These are phyloP conservation scores for Albizia julibrissin DNA, from an alignment of 306 rosid genomes.

Conservation along the genomic window DNA sequence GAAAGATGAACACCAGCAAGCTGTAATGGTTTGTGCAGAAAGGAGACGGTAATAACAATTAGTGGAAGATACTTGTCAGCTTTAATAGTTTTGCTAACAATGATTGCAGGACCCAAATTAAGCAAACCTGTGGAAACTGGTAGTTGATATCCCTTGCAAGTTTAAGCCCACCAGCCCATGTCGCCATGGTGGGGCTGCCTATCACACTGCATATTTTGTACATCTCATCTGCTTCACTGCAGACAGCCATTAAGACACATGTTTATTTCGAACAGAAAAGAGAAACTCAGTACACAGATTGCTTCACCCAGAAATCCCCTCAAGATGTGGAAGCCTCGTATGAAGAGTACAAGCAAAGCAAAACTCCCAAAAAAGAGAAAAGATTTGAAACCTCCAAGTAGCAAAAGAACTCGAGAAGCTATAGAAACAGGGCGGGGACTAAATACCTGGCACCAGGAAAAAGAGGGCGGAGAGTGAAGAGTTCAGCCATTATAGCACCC, in stretches of 20 bases:
- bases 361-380: not conserved
- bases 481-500: slow-evolving; percentile 99
- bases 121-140: slow-evolving; percentile 86
- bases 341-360: not conserved
- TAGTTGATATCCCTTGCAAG: slow-evolving; percentile 91
- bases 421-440: not conserved
- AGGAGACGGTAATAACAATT: not conserved
- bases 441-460: slow-evolving; percentile 88
- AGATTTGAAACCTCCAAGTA: not conserved
- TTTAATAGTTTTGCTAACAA: not conserved
- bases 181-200: slow-evolving; percentile 78
- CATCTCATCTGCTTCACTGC: slow-evolving; percentile 94
- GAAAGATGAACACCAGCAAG: slow-evolving; percentile 79
- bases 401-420: not conserved
- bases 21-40: slow-evolving; percentile 43
- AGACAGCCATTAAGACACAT: slow-evolving; percentile 13
- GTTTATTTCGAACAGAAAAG: slow-evolving; percentile 3
- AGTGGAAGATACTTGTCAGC: not conserved
- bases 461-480: slow-evolving; percentile 88
- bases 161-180: slow-evolving; percentile 85
- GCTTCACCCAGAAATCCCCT: slow-evolving; percentile 8
- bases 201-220: slow-evolving; percentile 89
- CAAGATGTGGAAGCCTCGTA: not conserved
- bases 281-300: not conserved
- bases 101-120: slow-evolving; percentile 5